These are phyloP conservation scores for Nemania sp. DNA, from an alignment of 2,329 filamentous ascomycete species.

Conservation along the genomic window DNA sequence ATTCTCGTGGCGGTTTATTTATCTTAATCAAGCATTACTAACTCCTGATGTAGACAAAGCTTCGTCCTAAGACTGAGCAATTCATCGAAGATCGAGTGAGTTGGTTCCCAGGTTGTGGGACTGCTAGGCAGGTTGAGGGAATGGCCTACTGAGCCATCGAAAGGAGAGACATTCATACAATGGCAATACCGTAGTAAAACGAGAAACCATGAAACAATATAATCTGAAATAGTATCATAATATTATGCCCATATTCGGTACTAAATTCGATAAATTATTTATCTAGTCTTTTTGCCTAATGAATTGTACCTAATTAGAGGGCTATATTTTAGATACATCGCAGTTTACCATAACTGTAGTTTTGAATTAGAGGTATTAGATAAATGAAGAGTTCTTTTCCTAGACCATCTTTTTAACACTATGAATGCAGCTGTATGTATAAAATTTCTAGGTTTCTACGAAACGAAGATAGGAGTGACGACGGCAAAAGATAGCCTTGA, in stretches of 20 bases:
- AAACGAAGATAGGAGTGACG: too few relatives aligned
- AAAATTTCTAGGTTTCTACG: too few relatives aligned
- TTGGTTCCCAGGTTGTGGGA: constrained; percentile 63
- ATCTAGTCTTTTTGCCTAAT: neutral
- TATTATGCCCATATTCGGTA: neutral
- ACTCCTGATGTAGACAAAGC: constrained; percentile 54
- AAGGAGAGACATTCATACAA: neutral
- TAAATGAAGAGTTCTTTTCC: too few relatives aligned
- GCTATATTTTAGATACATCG: neutral
- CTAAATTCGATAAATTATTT: neutral
- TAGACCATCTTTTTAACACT: too few relatives aligned
- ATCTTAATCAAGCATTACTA: neutral
- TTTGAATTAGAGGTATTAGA: neutral
- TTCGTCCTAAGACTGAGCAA: constrained; percentile 65
- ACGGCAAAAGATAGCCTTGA: too few relatives aligned
- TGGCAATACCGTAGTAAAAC: neutral
- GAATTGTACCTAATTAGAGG: neutral
- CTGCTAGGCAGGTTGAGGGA: constrained; percentile 13
- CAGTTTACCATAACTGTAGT: neutral
- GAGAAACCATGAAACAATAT: neutral
- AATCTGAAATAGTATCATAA: neutral
- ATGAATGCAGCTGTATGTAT: too few relatives aligned
- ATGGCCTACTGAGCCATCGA: neutral
- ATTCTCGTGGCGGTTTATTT: neutral
- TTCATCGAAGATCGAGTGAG: constrained; percentile 64